phyloP scores from a whole-genome alignment of 495 filamentous ascomycete genomes.

The Penicillium chermesinum region DNA sequence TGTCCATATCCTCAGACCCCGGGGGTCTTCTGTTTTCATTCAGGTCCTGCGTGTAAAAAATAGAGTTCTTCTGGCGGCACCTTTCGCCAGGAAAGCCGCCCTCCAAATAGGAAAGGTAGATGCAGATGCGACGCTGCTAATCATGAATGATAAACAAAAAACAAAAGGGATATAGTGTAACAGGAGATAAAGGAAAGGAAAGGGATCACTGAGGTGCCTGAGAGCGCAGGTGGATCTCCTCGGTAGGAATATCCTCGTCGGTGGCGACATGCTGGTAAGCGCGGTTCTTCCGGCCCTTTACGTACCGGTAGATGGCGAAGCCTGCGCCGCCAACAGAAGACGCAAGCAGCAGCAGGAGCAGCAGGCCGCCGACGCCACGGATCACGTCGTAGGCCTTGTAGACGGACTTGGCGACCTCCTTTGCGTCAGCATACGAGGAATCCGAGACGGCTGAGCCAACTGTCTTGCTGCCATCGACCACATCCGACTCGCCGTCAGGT shows the following conservation, averaged over 20 bases:
- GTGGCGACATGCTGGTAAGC: slow-evolving; percentile 33
- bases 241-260: slow-evolving; percentile 27
- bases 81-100: slow-evolving; percentile 14
- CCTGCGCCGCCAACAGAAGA: slow-evolving; percentile 24
- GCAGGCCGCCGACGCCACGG: slow-evolving; percentile 27
- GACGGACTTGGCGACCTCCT: slow-evolving; percentile 30
- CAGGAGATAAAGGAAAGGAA: background rate
- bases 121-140: slow-evolving; percentile 18
- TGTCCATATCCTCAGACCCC: slow-evolving; percentile 13
- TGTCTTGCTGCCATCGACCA: slow-evolving; percentile 1
- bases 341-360: slow-evolving; percentile 29
- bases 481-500: too few species aligned
- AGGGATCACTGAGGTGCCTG: slow-evolving; percentile 9
- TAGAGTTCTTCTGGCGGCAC: background rate
- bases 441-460: slow-evolving; percentile 1
- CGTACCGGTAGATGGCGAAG: slow-evolving; percentile 20
- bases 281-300: slow-evolving; percentile 21
- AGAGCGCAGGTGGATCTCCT: slow-evolving; percentile 21
- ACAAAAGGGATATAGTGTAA: slow-evolving; percentile 1
- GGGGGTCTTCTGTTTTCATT: slow-evolving; percentile 8
- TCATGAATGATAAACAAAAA: slow-evolving; percentile 5
- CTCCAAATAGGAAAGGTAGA: background rate
- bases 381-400: slow-evolving; percentile 35
- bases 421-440: slow-evolving; percentile 18
- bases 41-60: slow-evolving; percentile 1